These are phyloP conservation scores for Alternaria atra DNA, from an alignment of 2,329 filamentous ascomycete species.

Conservation along the genomic window DNA sequence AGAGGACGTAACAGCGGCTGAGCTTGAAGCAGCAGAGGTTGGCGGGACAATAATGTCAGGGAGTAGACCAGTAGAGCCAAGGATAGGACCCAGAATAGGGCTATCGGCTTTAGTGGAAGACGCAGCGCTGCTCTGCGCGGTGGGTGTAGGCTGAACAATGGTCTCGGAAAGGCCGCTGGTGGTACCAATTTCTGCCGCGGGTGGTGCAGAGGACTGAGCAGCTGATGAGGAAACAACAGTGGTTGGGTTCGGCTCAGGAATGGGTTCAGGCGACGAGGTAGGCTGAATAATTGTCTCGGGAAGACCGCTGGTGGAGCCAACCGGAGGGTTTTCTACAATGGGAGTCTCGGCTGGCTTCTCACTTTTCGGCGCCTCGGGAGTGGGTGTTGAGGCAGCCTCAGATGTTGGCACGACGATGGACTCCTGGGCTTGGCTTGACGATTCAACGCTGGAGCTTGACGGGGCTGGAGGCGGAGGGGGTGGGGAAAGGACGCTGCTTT, in stretches of 20 bases:
- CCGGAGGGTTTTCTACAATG: neutral
- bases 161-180: constrained; percentile 13
- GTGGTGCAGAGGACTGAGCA: constrained; percentile 2
- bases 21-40: constrained; percentile 7
- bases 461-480: constrained; percentile 4
- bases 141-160: constrained; percentile 14
- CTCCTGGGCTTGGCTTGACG: neutral
- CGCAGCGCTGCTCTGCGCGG: constrained; percentile 1
- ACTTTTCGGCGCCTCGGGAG: constrained; percentile 8
- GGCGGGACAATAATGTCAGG: constrained; percentile 14
- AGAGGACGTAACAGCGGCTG: constrained; percentile 4
- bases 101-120: neutral
- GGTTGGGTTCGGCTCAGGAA: constrained; percentile 9
- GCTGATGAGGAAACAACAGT: constrained; percentile 6
- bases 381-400: constrained; percentile 7
- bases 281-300: constrained; percentile 24
- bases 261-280: constrained; percentile 13
- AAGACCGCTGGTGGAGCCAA: constrained; percentile 26
- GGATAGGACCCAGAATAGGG: constrained; percentile 2
- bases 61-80: constrained; percentile 16
- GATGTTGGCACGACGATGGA: neutral
- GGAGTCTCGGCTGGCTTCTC: constrained; percentile 8
- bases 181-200: constrained; percentile 2
- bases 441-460: neutral
- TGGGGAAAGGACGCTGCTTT: constrained; percentile 7